A percentile compares a stretch with the other conserved stretches of the same genome.
phyloP scores from a whole-genome alignment of 768 basidiomycete genomes.

The Tylopilus subfusipes region DNA sequence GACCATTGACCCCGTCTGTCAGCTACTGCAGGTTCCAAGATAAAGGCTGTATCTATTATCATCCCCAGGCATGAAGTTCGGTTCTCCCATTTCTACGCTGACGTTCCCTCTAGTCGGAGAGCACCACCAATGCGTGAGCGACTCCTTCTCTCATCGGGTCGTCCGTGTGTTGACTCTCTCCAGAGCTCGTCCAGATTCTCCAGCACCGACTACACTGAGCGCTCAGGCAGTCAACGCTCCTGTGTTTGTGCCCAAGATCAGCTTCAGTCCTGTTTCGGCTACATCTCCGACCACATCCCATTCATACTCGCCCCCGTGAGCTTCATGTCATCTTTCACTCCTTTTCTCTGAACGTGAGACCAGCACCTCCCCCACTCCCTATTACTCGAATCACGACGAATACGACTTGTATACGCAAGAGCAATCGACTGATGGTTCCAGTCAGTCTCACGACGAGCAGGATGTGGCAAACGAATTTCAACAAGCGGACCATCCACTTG shows the following conservation, averaged over 20 bases:
- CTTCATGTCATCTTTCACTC: not conserved
- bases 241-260: constrained; percentile 73
- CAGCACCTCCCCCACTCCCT: constrained; percentile 29
- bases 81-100: constrained; percentile 7
- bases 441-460: constrained; percentile 15
- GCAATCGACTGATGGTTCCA: constrained; percentile 1
- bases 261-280: constrained; percentile 39
- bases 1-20: not conserved
- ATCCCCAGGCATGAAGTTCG: constrained; percentile 55
- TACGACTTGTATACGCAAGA: constrained; percentile 34
- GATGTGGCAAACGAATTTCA: constrained; percentile 21
- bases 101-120: constrained; percentile 20
- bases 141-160: not conserved
- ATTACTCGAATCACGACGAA: constrained; percentile 33
- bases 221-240: constrained; percentile 79
- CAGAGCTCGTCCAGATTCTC: constrained; percentile 45
- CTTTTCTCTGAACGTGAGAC: constrained; percentile 8
- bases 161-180: constrained; percentile 5
- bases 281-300: constrained; percentile 22
- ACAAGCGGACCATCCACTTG: constrained; percentile 16
- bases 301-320: constrained; percentile 31
- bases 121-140: constrained; percentile 27
- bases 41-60: constrained; percentile 81
- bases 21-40: constrained; percentile 85
- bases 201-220: constrained; percentile 40